Evolutionary conservation across 768 basidiomycete species (phyloP).

Genomic region (Wakefieldia striispora): DNA sequence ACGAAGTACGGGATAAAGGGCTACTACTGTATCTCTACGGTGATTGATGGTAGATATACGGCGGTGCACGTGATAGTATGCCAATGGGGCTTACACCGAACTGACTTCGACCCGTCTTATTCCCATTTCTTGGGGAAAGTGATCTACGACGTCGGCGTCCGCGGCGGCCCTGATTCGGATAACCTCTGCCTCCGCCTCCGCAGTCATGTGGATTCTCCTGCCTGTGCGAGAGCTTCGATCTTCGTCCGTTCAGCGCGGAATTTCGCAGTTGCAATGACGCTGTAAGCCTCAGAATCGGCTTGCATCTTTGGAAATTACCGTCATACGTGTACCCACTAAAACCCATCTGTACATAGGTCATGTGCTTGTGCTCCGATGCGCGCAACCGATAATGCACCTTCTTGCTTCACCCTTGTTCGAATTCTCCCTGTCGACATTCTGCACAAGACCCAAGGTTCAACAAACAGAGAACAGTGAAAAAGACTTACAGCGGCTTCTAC

Average conservation of each 20-base stretch:
- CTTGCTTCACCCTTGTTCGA: slow-evolving; percentile 85
- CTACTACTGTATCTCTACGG: too few species aligned
- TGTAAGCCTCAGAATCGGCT: slow-evolving; percentile 76
- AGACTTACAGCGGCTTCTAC: slow-evolving; percentile 74
- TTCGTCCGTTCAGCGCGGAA: slow-evolving; percentile 60
- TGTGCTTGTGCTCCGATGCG: slow-evolving; percentile 66
- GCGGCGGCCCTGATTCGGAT: slow-evolving; percentile 62
- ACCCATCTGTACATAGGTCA: slow-evolving; percentile 33
- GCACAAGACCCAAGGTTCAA: neutral
- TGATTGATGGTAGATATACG: too few species aligned
- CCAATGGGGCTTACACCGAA: too few species aligned
- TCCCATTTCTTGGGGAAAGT: slow-evolving; percentile 76
- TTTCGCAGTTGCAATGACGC: slow-evolving; percentile 72
- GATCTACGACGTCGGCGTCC: slow-evolving; percentile 57
- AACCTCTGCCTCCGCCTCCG: slow-evolving; percentile 72
- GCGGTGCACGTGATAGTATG: too few species aligned
- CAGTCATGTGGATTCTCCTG: slow-evolving; percentile 74
- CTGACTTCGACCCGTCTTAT: slow-evolving; percentile 67
- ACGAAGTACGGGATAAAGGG: too few species aligned
- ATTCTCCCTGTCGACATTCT: slow-evolving; percentile 87
- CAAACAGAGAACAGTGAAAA: neutral
- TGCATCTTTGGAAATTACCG: slow-evolving; percentile 43
- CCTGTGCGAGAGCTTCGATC: slow-evolving; percentile 75
- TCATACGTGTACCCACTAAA: slow-evolving; percentile 6
- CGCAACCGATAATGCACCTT: slow-evolving; percentile 74